Percentiles rank a stretch among this genome's conserved stretches.
These are phyloP conservation scores for Mortierella antarctica DNA, from an alignment of 192 early-diverging fungal genomes.

Conservation along the genomic window DNA sequence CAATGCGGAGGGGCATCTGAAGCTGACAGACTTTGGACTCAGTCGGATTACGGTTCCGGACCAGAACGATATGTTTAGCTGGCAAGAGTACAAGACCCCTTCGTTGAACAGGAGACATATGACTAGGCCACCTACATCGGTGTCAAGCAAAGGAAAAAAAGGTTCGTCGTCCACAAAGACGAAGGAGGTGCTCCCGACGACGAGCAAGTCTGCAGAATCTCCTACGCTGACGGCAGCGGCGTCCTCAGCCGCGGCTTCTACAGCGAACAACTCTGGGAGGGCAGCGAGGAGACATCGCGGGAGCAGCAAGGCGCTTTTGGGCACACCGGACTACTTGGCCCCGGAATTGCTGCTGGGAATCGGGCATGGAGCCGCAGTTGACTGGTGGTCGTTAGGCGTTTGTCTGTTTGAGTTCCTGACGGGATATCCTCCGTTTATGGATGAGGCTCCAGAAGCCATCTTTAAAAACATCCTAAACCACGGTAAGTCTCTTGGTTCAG, in stretches of 20 bases:
- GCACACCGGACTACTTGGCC: conserved; percentile 95
- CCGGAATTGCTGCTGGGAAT: conserved; percentile 92
- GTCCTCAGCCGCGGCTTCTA: background rate
- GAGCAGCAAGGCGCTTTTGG: conserved; percentile 68
- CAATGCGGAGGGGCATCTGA: conserved; percentile 89
- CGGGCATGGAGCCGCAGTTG: conserved; percentile 86
- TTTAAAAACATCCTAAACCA: conserved; percentile 90
- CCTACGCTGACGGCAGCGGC: conserved; percentile 7
- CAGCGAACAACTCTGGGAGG: conserved; percentile 7
- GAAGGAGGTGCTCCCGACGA: too few species aligned
- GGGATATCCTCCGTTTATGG: conserved; percentile 92
- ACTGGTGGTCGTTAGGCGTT: conserved; percentile 97
- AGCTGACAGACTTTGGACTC: conserved; percentile 95
- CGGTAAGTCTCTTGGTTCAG: conserved; percentile 20
- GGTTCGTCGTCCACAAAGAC: conserved; percentile 9
- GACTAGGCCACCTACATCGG: background rate
- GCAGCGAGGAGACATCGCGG: conserved; percentile 44
- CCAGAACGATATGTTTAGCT: conserved; percentile 47
- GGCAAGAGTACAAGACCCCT: conserved; percentile 41
- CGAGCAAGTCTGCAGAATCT: background rate
- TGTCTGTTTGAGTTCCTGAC: conserved; percentile 91
- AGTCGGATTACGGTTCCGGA: conserved; percentile 81
- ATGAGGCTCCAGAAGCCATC: conserved; percentile 85
- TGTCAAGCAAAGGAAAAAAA: background rate
- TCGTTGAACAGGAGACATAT: conserved; percentile 27